Base-by-base conservation (phyloP, 768 basidiomycete genomes). In the Paxillus rubicundulus region DNA sequence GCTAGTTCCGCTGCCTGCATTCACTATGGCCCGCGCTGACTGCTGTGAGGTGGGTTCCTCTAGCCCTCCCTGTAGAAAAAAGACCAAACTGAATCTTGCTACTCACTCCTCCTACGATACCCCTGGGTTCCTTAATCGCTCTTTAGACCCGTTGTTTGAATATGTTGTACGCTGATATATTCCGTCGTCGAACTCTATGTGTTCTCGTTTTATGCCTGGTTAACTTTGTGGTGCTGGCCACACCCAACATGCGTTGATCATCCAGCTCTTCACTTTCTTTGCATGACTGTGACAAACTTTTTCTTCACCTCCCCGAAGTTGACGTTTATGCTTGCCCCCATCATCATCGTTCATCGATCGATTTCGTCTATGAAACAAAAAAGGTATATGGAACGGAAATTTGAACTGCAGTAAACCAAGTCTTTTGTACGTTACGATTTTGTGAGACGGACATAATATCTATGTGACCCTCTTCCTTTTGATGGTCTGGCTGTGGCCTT, bases 41-140 rank as follows among this genome's bases (percentile, higher is more conserved):
- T 50, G 62, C 49, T 61, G 53, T 65, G 64, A 65, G 64, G 64
- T 65, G 57, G 53, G 64, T 65, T 24, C 39, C 38, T 51, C 39
- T 40, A 9, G 18, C 42, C 50, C 16, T n/a, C 45, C 16, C 42
- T 4, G 17, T 17, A 33, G 39, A 56, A 52, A 56, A 52, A 59
- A 58, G 37, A 56, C 36, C 52, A 34, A 62, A 64, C 65, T 65
- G 47, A 67, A 65, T 45, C 16, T 45, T n/a, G 55, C 49, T 55
- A 16, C 30, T 7, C 8, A 17, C 51, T 18, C 46, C 12, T 30
- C 17, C 48, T 65, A 62, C 40, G 9, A 41, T 62, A 61, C 49
- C 49, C 7, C 30, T 20, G 20, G 30, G 39, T 57, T 21, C 16
- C 9, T 54, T 59, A 40, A 59, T 58, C 21, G 42, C 43, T 17